Base-by-base conservation (phyloP, 1,139 yeast species). In the Candida mesenterica region DNA sequence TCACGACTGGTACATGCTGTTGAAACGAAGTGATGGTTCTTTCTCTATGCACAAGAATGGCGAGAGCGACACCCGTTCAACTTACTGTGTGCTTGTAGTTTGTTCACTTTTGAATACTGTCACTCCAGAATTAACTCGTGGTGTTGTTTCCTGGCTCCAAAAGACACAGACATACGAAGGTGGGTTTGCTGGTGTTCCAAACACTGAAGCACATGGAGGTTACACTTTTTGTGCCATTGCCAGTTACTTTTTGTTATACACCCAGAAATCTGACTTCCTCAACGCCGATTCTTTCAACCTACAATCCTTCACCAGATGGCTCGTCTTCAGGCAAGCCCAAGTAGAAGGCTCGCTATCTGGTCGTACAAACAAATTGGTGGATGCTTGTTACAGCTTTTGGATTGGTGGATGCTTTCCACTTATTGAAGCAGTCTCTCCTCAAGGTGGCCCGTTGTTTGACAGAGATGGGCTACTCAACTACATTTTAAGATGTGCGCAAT, bases 371-470 rank as follows among this genome's bases (percentile, higher is more conserved):
- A 94, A 94, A 58, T 69, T 94, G 28, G 97, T 92, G 1, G 99
- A 94, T 58, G 96, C 95, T 0, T 94, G 99, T 58, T 94, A 94
- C 57, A 79, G 90, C 52, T 94, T 85, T 57, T 92, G 98, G 98
- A 82, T 90, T 2, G 98, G 98, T 1, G 95, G 88, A 0, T 54
- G 82, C 30, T 69, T 75, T 46, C 79, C 87, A 0, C 60, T 90
- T 28, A 49, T 88, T 8, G 92, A 86, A 41, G 62, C 73, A 1
- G 55, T 81, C 0, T 48, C 69, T 2, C 58, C 53, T 0, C 32
- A 38, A 0, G 50, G 50, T 3, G 32, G 34, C 2, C 27, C 17
- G 14, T 16, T 15, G 4, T 72, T 82, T 43, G 62, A 77, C 57
- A 65, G 80, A 49, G 65, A 65, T 7, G 79, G 78, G 0, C 61